A percentile compares a stretch with the other conserved stretches of the same genome.
Evolutionary conservation across 441 rosid genomes (phyloP).

Genomic region (Adansonia gregorii): DNA sequence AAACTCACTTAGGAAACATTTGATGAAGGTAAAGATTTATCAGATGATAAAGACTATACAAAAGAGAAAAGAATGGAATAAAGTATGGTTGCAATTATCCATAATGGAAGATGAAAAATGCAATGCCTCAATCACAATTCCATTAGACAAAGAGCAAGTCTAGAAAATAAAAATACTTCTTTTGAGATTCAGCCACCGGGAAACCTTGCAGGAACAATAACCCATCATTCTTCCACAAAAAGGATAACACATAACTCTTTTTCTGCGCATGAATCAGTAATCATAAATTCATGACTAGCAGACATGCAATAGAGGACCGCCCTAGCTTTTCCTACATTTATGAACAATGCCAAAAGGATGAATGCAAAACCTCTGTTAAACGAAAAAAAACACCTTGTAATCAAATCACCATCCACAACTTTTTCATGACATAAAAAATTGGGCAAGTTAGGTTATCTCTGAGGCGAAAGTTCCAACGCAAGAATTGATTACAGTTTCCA

Average conservation of each 20-base stretch:
- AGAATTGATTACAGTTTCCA: neutral
- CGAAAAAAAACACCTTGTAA: neutral
- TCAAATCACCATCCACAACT: neutral
- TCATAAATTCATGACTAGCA: neutral
- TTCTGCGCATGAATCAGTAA: neutral
- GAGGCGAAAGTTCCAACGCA: too few relatives aligned
- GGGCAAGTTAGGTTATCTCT: neutral
- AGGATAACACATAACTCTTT: neutral
- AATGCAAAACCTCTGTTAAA: conserved; percentile 1
- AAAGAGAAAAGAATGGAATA: neutral
- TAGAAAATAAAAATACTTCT: neutral
- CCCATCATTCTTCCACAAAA: neutral
- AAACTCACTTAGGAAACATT: conserved; percentile 30
- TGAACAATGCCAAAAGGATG: conserved; percentile 15
- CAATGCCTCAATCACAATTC: neutral
- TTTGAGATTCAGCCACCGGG: neutral
- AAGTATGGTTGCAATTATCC: neutral
- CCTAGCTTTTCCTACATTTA: conserved; percentile 18
- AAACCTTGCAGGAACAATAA: conserved; percentile 13
- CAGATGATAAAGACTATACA: neutral
- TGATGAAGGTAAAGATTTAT: conserved; percentile 13
- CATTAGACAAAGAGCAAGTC: neutral
- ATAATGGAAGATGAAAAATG: conserved; percentile 2
- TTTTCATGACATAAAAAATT: conserved; percentile 12
- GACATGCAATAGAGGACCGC: neutral